A percentile compares a stretch with the other conserved stretches of the same genome.
Conservation (phyloP, 83 land plant species). For the Isoetes engelmannii region DNA sequence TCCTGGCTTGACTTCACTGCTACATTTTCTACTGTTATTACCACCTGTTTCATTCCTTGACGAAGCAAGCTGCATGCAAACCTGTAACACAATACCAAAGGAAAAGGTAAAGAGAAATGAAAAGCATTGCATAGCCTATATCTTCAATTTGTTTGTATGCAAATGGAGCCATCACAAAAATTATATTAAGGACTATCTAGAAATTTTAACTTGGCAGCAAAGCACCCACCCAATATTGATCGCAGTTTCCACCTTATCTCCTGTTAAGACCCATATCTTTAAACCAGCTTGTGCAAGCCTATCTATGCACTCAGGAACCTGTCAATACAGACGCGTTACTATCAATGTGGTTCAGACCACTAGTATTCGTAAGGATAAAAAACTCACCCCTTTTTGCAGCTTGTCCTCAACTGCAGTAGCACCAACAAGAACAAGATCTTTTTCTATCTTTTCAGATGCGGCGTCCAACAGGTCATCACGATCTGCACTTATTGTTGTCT, state of each 20-base stretch:
- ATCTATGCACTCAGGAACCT: constrained; percentile 92
- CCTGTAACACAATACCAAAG: constrained; percentile 16
- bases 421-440: constrained; percentile 75
- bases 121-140: no score
- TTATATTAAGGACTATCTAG: background rate
- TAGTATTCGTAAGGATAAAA: background rate
- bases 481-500: constrained; percentile 58
- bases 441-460: constrained; percentile 69
- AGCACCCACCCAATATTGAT: constrained; percentile 28
- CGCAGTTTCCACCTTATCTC: constrained; percentile 97
- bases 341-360: background rate
- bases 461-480: constrained; percentile 56
- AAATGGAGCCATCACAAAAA: background rate
- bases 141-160: background rate
- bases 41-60: constrained; percentile 75
- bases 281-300: constrained; percentile 93
- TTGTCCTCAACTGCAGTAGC: constrained; percentile 96
- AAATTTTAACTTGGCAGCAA: background rate
- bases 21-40: constrained; percentile 41
- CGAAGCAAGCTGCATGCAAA: constrained; percentile 69
- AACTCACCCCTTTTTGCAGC: constrained; percentile 74
- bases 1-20: constrained; percentile 45
- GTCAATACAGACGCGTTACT: background rate
- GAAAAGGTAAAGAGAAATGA: no score
- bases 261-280: constrained; percentile 95